phyloP scores from a whole-genome alignment of 2,329 filamentous ascomycete species.

The Botrytis medusae region DNA sequence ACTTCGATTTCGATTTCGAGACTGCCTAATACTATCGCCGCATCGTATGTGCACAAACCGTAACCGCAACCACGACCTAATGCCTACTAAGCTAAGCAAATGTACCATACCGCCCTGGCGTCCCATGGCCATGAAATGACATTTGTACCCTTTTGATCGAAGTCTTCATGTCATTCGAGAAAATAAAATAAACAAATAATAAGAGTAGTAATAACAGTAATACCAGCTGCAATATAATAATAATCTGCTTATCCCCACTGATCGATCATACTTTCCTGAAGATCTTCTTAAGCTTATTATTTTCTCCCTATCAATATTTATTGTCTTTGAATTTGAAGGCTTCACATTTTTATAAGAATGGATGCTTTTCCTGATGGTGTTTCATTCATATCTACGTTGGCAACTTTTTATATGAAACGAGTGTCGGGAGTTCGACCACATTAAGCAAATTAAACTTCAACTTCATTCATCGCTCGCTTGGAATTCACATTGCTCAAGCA shows the following conservation, averaged over 20 bases:
- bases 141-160: neutral
- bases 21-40: slow-evolving; percentile 11
- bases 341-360: slow-evolving; percentile 18
- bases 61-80: neutral
- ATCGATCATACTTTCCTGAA: neutral
- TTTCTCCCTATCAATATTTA: neutral
- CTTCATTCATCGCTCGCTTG: neutral
- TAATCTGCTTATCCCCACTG: slow-evolving; percentile 2
- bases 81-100: neutral
- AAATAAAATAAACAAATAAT: neutral
- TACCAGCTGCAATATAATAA: neutral
- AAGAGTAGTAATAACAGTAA: neutral
- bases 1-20: neutral
- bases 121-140: neutral
- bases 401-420: slow-evolving; percentile 1
- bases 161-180: neutral
- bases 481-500: neutral
- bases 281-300: neutral
- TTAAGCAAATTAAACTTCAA: slow-evolving; percentile 5
- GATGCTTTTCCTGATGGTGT: slow-evolving; percentile 2
- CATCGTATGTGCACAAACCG: slow-evolving; percentile 12
- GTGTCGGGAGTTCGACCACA: neutral
- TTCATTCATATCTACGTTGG: slow-evolving; percentile 1
- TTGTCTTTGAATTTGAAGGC: neutral
- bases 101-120: neutral